These are phyloP conservation scores for Carnegiea gigantea DNA, from an alignment of 179 eudicot genomes.

Conservation along the genomic window DNA sequence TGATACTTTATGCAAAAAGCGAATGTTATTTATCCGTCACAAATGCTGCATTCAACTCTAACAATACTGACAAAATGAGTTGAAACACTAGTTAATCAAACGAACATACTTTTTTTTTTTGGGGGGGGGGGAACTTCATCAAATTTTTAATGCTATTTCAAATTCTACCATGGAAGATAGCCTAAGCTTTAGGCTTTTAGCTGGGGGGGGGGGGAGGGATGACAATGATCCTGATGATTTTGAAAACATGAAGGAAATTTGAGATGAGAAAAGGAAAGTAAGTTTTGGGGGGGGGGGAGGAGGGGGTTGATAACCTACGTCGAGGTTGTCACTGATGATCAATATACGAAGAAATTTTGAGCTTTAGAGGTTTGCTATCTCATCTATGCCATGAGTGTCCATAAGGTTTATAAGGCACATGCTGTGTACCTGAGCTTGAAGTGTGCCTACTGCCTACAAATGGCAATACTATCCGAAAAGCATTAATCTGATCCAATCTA, in stretches of 20 bases:
- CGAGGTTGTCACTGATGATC: neutral
- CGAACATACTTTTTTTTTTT: too few relatives aligned
- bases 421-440: neutral
- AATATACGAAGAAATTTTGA: neutral
- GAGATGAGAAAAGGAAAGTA: neutral
- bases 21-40: too few relatives aligned
- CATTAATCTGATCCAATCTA: neutral
- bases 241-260: neutral
- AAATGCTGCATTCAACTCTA: too few relatives aligned
- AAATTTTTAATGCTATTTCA: neutral
- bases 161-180: too few relatives aligned
- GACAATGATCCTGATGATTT: neutral
- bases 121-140: too few relatives aligned
- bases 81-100: too few relatives aligned
- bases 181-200: neutral
- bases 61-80: too few relatives aligned
- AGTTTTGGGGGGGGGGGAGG: neutral
- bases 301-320: neutral
- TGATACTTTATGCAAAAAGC: too few relatives aligned
- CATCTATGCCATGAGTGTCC: neutral
- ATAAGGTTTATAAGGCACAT: neutral
- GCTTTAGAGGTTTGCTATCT: neutral
- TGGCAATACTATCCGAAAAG: neutral
- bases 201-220: neutral
- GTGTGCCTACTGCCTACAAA: neutral